A percentile compares a stretch with the other conserved stretches of the same genome.
Evolutionary conservation across 1,284 basidiomycete species (phyloP).

Genomic region (Pseudozyma hubeiensis): DNA sequence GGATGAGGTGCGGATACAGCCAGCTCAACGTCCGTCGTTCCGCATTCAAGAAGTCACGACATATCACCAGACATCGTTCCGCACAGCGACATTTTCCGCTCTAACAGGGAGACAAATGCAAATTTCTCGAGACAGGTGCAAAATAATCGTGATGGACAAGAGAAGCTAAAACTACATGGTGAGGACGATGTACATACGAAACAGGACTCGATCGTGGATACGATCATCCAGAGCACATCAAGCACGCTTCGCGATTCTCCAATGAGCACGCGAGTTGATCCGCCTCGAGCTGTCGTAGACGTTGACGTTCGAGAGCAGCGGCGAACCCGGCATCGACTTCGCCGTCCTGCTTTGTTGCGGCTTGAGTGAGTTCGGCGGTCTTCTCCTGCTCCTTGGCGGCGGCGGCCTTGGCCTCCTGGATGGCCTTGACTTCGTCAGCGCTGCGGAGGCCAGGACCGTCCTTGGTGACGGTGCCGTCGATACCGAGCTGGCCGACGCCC

Average conservation of each 20-base stretch:
- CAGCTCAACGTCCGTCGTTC: too few species aligned
- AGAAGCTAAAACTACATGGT: background rate
- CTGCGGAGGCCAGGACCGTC: constrained; percentile 58
- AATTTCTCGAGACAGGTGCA: too few species aligned
- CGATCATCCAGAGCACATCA: constrained; percentile 64
- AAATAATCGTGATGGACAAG: background rate
- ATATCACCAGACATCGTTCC: too few species aligned
- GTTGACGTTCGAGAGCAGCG: constrained; percentile 79
- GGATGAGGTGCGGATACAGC: too few species aligned
- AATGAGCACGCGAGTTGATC: constrained; percentile 84
- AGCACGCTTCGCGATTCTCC: constrained; percentile 78
- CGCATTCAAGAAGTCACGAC: too few species aligned
- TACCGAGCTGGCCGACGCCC: constrained; percentile 59
- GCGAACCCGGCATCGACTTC: constrained; percentile 81
- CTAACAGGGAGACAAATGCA: too few species aligned
- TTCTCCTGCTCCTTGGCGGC: constrained; percentile 72
- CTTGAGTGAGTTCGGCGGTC: constrained; percentile 27
- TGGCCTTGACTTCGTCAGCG: constrained; percentile 39
- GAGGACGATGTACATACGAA: too few species aligned
- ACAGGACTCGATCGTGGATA: background rate
- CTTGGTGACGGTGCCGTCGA: constrained; percentile 62
- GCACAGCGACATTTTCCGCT: too few species aligned
- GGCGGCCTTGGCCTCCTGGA: constrained; percentile 71
- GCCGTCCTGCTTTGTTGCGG: constrained; percentile 15
- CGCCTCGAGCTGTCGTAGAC: constrained; percentile 81